Evolutionary conservation across 225 moss, liverwort and hornwort species (phyloP), one percentile per base, ranked within the genome.

Genomic region (Lunularia cruciata): DNA sequence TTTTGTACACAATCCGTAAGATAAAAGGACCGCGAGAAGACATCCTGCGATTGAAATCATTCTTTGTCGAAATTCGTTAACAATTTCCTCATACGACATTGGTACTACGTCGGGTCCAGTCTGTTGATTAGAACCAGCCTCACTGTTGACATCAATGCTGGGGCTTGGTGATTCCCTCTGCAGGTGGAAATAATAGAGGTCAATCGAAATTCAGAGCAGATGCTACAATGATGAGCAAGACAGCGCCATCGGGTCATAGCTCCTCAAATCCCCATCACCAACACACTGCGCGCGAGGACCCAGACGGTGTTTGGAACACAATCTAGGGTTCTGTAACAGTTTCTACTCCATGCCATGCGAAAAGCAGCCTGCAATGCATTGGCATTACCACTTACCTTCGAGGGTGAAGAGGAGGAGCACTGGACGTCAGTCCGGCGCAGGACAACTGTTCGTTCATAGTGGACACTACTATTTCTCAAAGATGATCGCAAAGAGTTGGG

Each of bases 11-110:
- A 72, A 52, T 9, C 55, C 43, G 31, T 67, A 63, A 0, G 35
- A 47, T 14, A 65, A n/a, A 61, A 76, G 30, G 22, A 48, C n/a
- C 42, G 58, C 57, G 45, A 83, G 74, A 27, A 71, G 26, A 15
- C 49, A 67, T 51, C 53, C 59, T 8, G 70, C 73, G 12, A 57
- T 34, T 54, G 70, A 36, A 58, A 58, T 36, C 7, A 0, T 39
- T 64, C 26, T 46, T 18, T 27, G 23, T 15, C 19, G 28, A 27
- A 22, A 2, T 26, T 61, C 63, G 36, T 26, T 61, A 14, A 8
- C 18, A 2, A 13, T 46, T 46, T 30, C 63, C n/a, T n/a, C n/a
- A n/a, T n/a, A n/a, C n/a, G n/a, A n/a, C n/a, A n/a, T n/a, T n/a
- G n/a, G n/a, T n/a, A n/a, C n/a, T n/a, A n/a, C n/a, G n/a, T n/a